Evolutionary conservation across 1,139 yeast species (phyloP), one percentile per base, ranked within the genome.

Genomic region (Candida dubliniensis): DNA sequence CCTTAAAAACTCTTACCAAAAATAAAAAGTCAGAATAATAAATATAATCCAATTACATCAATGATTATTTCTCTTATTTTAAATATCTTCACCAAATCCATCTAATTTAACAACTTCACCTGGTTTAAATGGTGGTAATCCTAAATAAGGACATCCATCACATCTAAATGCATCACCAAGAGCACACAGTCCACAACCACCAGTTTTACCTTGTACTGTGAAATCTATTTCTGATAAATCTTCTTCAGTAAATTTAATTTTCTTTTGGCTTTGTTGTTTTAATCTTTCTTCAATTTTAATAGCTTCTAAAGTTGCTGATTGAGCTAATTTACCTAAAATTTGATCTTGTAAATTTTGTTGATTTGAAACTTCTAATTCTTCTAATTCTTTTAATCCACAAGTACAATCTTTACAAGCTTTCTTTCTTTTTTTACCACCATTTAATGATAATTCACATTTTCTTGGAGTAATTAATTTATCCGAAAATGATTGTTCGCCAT

Each of bases 91-190:
- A 40, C 78, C 83, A 53, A 78, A 71, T 34, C 71, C 66, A 51
- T 76, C 82, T 45, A 79, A 64, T 6, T 79, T 75, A 31, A 79
- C 67, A 13, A 71, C 84, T 67, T 93, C 95, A 40, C 99, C 99
- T 0, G 98, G 98, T 69, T 89, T 90, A 77, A 93, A 93, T 4
- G 99, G 97, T 8, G 99, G 99, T 46, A 95, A 75, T 0, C 99
- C 99, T 55, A 93, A 72, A 66, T 83, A 95, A 36, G 99, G 99
- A 67, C 99, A 93, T 2, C 98, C 97, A 57, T 91, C 96, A 66
- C 99, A 93, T 59, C 99, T 76, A 70, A 93, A 93, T 0, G 99
- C 99, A 65, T 93, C 99, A 34, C 99, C 99, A 45, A 93, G 76
- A 0, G 98, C 84, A 70, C 99, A 93, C 9, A 96, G 87, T 15